These are phyloP conservation scores for Bruguiera parviflora DNA, from an alignment of 345 rosid genomes.

Conservation along the genomic window DNA sequence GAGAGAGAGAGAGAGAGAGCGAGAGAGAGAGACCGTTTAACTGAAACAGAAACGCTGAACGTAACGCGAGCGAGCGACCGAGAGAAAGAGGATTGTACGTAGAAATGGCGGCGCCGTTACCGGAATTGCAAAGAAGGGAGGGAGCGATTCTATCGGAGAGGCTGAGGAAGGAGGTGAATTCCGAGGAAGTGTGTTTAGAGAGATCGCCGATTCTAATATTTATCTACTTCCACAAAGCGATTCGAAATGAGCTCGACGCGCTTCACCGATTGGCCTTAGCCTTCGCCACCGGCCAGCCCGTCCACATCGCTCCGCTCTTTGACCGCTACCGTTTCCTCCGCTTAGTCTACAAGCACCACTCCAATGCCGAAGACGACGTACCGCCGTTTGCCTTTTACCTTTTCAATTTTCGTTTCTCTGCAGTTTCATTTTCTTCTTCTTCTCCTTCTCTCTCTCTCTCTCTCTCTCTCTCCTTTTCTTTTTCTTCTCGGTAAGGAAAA, in stretches of 20 bases:
- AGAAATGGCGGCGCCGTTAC: constrained; percentile 67
- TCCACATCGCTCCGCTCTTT: constrained; percentile 41
- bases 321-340: constrained; percentile 50
- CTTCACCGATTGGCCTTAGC: constrained; percentile 59
- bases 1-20: not conserved
- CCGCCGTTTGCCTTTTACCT: constrained; percentile 1
- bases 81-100: constrained; percentile 19
- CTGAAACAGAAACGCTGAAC: constrained; percentile 1
- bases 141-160: constrained; percentile 40
- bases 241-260: constrained; percentile 54
- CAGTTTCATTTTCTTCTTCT: not conserved
- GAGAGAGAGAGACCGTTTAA: not conserved
- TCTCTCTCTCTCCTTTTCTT: too few species aligned
- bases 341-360: constrained; percentile 63
- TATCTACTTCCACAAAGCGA: constrained; percentile 66
- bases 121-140: constrained; percentile 50
- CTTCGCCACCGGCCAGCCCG: constrained; percentile 41
- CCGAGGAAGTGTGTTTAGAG: not conserved
- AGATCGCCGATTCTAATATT: constrained; percentile 67
- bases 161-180: constrained; percentile 25
- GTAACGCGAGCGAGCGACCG: constrained; percentile 8
- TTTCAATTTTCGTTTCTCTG: not conserved
- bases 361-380: constrained; percentile 75
- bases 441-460: too few species aligned
- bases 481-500: too few species aligned